Base-by-base conservation (phyloP, 2,329 filamentous ascomycete genomes). In the Aspergillus latus region DNA sequence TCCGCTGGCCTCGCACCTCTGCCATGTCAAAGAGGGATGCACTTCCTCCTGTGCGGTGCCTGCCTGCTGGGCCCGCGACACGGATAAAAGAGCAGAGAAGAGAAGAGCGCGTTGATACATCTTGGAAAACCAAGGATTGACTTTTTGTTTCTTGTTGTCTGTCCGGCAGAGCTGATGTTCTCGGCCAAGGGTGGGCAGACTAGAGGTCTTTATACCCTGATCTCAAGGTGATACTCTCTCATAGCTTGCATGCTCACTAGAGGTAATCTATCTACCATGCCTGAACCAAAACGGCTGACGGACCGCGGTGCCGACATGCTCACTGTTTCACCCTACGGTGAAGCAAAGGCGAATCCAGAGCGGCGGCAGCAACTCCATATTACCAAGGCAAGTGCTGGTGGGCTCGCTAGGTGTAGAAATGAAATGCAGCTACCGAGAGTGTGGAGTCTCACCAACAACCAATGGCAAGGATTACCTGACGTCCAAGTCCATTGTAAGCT, bases 11-110 rank as follows among this genome's bases (percentile, higher is more conserved):
- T 80, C 78, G 72, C 84, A 86, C 59, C 74, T 76, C 58, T 79
- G 74, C 79, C 81, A 84, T 56, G 70, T 76, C 63, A 86, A 71
- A 29, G 75, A 56, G 15, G 83, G 84, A 66, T 85, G 83, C 30
- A 54, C 64, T 59, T 72, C 69, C 7, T 60, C 36, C 8, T 47
- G 62, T 52, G 62, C 57, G 2, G 68, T 73, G 42, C 70, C 70
- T 58, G 44, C 69, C 60, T 72, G 70, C 62, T 73, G 70, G 50
- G 68, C 68, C 49, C 54, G 57, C 28, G 59, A 63, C 26, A 61
- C 63, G 28, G 60, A 61, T 54, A 65, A 48, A 49, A 72, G 55
- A 51, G 66, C 62, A 52, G 67, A 66, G 52, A 72, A 65, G 59
- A 72, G 61, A 39, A 72, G 58, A 15, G 62, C 64, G 40, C 64